Conservation (phyloP, 2,329 filamentous ascomycete genomes). For the Pseudogymnoascus sp. region DNA sequence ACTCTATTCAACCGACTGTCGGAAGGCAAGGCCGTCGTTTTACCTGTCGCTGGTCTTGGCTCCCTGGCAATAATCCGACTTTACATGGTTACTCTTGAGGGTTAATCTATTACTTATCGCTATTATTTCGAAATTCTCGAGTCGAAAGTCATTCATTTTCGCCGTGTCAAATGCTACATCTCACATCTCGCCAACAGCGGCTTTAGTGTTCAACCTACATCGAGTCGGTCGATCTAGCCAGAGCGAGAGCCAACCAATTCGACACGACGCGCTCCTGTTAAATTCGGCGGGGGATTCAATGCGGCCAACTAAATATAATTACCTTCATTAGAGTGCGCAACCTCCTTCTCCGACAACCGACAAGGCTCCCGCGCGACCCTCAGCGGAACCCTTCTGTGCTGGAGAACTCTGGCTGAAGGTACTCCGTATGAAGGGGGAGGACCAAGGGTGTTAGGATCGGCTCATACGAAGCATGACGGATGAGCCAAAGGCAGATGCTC, state of each 20-base stretch:
- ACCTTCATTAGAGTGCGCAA: conserved; percentile 1
- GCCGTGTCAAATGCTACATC: not conserved
- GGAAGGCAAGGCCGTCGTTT: not conserved
- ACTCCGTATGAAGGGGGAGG: not conserved
- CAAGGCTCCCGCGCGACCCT: not conserved
- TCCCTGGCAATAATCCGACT: not conserved
- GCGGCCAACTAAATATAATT: not conserved
- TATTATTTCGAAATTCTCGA: not conserved
- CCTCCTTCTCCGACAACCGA: not conserved
- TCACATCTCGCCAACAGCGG: not conserved
- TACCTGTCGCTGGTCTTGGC: not conserved
- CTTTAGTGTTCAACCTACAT: not conserved
- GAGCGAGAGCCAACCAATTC: conserved; percentile 7
- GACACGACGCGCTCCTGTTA: not conserved
- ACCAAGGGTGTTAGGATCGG: not conserved
- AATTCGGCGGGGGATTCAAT: not conserved
- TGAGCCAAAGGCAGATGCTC: not conserved
- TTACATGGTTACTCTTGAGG: not conserved
- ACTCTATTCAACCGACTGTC: not conserved
- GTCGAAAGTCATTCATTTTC: conserved; percentile 1
- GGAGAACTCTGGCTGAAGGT: not conserved
- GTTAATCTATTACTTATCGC: not conserved
- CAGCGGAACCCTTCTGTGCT: not conserved
- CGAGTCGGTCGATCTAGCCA: conserved; percentile 1
- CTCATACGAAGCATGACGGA: not conserved